A percentile compares a stretch with the other conserved stretches of the same genome.
These are phyloP conservation scores for Pseudocercospora pini-densiflorae DNA, from an alignment of 2,329 filamentous ascomycete species.

Conservation along the genomic window DNA sequence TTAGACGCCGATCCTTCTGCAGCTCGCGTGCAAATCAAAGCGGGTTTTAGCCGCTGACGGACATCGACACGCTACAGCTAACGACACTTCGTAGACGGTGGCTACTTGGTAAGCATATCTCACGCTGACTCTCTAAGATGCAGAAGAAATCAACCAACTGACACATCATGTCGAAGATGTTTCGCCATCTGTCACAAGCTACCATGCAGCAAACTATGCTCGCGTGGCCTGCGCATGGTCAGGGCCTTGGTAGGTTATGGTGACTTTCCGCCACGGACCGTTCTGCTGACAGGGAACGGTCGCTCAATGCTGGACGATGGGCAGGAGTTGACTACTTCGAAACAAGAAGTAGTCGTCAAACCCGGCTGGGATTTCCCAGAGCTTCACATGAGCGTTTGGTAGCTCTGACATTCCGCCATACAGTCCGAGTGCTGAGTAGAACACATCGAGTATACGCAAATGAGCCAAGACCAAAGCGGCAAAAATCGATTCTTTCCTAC, in stretches of 20 bases:
- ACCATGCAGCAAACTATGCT: neutral
- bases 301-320: too few species aligned
- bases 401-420: neutral
- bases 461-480: neutral
- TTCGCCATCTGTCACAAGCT: neutral
- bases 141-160: neutral
- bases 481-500: neutral
- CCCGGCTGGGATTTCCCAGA: neutral
- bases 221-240: conserved; percentile 4
- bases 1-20: conserved; percentile 1
- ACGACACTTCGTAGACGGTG: neutral
- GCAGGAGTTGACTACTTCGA: neutral
- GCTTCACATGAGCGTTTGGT: neutral
- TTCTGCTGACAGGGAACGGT: conserved; percentile 7
- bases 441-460: neutral
- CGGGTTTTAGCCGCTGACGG: neutral
- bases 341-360: neutral
- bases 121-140: neutral
- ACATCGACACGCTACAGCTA: neutral
- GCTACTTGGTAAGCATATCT: neutral
- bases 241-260: neutral
- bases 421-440: neutral
- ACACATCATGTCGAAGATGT: neutral
- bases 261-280: conserved; percentile 1
- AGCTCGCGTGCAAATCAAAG: neutral